phyloP scores from a whole-genome alignment of 1,139 yeast genomes.

The Protomyces pachydermus region DNA sequence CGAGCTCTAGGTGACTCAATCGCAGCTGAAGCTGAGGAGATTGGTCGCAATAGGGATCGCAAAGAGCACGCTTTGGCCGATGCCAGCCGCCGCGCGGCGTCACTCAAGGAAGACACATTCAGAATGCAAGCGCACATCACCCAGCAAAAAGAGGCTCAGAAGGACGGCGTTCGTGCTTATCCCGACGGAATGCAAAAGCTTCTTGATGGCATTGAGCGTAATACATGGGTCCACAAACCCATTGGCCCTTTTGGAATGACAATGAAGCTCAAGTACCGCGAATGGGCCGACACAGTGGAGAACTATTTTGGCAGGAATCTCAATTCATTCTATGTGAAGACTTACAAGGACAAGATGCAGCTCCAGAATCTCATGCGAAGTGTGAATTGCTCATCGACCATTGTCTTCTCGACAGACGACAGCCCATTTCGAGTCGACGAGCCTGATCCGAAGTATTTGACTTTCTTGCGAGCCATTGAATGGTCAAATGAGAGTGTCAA shows the following conservation, averaged over 20 bases:
- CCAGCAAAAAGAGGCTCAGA: conserved; percentile 33
- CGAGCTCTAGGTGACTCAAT: conserved; percentile 27
- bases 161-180: conserved; percentile 44
- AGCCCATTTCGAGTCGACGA: conserved; percentile 40
- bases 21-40: not conserved
- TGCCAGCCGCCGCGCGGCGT: not conserved
- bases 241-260: conserved; percentile 79
- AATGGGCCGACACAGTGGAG: conserved; percentile 64
- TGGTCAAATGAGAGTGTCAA: conserved; percentile 29
- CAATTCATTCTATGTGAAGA: conserved; percentile 63
- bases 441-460: conserved; percentile 42
- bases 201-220: conserved; percentile 44
- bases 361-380: conserved; percentile 46
- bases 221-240: conserved; percentile 49
- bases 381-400: conserved; percentile 32
- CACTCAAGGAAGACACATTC: not conserved
- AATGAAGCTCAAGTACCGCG: conserved; percentile 54
- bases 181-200: conserved; percentile 46
- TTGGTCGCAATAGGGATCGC: not conserved
- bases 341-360: conserved; percentile 54
- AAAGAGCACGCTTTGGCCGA: not conserved
- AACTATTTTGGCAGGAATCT: conserved; percentile 48
- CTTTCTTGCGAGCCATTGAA: conserved; percentile 57
- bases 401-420: conserved; percentile 48
- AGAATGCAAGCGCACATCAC: conserved; percentile 11